These are phyloP conservation scores for Forsythia viridissima DNA, from an alignment of 257 asterid species.

Conservation along the genomic window DNA sequence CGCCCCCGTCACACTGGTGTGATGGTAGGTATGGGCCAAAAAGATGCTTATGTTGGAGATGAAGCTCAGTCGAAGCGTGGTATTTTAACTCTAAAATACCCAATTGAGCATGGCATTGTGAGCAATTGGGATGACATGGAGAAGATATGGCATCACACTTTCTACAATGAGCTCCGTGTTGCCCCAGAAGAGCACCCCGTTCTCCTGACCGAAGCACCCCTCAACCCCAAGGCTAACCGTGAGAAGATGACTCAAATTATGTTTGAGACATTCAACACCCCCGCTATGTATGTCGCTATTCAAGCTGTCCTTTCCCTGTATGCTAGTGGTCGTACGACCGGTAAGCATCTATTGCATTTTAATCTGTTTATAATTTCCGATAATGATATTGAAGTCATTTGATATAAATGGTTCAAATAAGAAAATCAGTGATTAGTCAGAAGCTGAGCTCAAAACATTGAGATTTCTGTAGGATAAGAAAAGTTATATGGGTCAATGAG, in stretches of 20 bases:
- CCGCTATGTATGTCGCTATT: slow-evolving; percentile 95
- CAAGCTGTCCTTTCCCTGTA: slow-evolving; percentile 94
- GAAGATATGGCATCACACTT: slow-evolving; percentile 96
- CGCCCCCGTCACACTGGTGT: slow-evolving; percentile 96
- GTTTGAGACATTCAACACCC: slow-evolving; percentile 94
- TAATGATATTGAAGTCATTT: slow-evolving; percentile 11
- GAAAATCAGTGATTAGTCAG: neutral
- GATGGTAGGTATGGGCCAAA: slow-evolving; percentile 97
- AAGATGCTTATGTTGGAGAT: slow-evolving; percentile 90
- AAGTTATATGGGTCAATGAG: neutral
- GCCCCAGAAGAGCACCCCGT: slow-evolving; percentile 96
- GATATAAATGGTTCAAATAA: neutral
- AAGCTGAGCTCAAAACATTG: neutral
- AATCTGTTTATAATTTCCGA: neutral
- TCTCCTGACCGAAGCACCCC: slow-evolving; percentile 89
- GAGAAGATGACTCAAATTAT: slow-evolving; percentile 95
- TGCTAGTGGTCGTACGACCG: slow-evolving; percentile 96
- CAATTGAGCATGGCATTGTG: slow-evolving; percentile 91
- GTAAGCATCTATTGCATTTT: slow-evolving; percentile 40
- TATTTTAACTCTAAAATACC: slow-evolving; percentile 82
- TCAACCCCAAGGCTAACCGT: slow-evolving; percentile 91
- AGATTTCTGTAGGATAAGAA: neutral
- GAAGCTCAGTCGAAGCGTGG: slow-evolving; percentile 94
- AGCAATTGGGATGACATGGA: slow-evolving; percentile 98
- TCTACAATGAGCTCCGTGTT: slow-evolving; percentile 91